phyloP scores from a whole-genome alignment of 2,329 filamentous ascomycete genomes.

The Talaromyces pinophilus region DNA sequence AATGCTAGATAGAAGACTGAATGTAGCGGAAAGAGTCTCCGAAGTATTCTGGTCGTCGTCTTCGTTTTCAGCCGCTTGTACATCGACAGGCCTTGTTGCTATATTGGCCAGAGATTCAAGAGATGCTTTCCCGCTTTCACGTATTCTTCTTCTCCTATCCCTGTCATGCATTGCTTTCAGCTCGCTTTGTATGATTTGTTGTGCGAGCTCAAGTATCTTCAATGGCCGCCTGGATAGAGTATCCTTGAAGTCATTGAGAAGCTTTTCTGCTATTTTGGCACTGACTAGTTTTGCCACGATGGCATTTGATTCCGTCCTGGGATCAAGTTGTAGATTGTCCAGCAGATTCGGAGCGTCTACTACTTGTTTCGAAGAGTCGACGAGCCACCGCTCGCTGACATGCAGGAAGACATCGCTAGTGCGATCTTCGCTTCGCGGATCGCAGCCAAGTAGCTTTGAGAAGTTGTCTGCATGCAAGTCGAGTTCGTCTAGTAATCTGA shows the following conservation, averaged over 20 bases:
- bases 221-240: slow-evolving; percentile 44
- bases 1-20: slow-evolving; percentile 47
- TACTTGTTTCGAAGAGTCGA: slow-evolving; percentile 28
- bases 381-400: slow-evolving; percentile 45
- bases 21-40: slow-evolving; percentile 44
- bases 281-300: slow-evolving; percentile 42
- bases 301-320: slow-evolving; percentile 29
- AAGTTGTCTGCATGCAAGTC: slow-evolving; percentile 43
- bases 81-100: slow-evolving; percentile 24
- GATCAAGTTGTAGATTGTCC: slow-evolving; percentile 24
- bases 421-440: slow-evolving; percentile 43
- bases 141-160: slow-evolving; percentile 13
- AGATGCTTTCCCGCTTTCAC: slow-evolving; percentile 31
- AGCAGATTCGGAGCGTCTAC: slow-evolving; percentile 19
- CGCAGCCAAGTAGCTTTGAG: slow-evolving; percentile 38
- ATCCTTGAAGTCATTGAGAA: slow-evolving; percentile 47
- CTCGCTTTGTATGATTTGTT: slow-evolving; percentile 45
- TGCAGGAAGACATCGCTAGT: slow-evolving; percentile 46
- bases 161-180: slow-evolving; percentile 25
- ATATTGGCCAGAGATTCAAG: slow-evolving; percentile 43
- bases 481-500: slow-evolving; percentile 38
- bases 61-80: slow-evolving; percentile 23
- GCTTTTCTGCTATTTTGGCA: slow-evolving; percentile 45
- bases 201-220: slow-evolving; percentile 44
- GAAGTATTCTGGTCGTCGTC: slow-evolving; percentile 30